These are phyloP conservation scores for Cymodocea nodosa DNA, from an alignment of 116 monocot species.

Conservation along the genomic window DNA sequence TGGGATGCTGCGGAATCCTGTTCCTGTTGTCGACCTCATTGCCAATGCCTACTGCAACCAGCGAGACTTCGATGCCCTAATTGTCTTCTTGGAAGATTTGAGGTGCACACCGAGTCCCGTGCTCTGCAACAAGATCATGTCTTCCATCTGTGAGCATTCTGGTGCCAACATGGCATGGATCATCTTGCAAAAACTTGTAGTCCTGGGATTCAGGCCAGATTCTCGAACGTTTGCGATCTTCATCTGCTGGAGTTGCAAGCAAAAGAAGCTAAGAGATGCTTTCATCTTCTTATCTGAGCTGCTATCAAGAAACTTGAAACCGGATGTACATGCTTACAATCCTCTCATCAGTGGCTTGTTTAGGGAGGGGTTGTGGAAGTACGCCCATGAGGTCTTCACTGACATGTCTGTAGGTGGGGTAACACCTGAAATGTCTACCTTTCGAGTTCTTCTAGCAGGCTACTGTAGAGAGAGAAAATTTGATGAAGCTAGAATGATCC, in stretches of 20 bases:
- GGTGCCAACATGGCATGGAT: slow-evolving; percentile 44
- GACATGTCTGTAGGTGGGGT: slow-evolving; percentile 60
- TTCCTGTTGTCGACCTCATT: slow-evolving; percentile 34
- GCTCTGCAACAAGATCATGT: slow-evolving; percentile 50
- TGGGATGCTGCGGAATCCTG: slow-evolving; percentile 16
- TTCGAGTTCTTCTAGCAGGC: slow-evolving; percentile 68
- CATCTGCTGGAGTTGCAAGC: slow-evolving; percentile 64
- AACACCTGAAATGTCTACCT: slow-evolving; percentile 39
- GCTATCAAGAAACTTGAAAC: slow-evolving; percentile 33
- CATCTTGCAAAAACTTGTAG: slow-evolving; percentile 41
- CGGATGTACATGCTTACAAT: slow-evolving; percentile 54
- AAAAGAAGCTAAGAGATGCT: slow-evolving; percentile 45
- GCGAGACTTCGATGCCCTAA: slow-evolving; percentile 51
- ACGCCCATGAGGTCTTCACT: slow-evolving; percentile 36
- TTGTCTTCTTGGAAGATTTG: slow-evolving; percentile 65
- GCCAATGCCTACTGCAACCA: slow-evolving; percentile 47
- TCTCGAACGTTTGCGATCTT: slow-evolving; percentile 53
- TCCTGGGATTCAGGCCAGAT: slow-evolving; percentile 43
- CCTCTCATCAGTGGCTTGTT: slow-evolving; percentile 63
- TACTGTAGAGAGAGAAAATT: slow-evolving; percentile 64
- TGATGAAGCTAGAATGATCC: slow-evolving; percentile 34
- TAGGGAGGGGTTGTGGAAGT: slow-evolving; percentile 41
- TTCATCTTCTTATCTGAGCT: slow-evolving; percentile 67
- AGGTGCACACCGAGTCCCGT: slow-evolving; percentile 25
- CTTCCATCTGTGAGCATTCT: slow-evolving; percentile 34